Percentiles rank a stretch among this genome's conserved stretches.
phyloP scores from a whole-genome alignment of 73 alveolate species.

The Breviolum minutum region DNA sequence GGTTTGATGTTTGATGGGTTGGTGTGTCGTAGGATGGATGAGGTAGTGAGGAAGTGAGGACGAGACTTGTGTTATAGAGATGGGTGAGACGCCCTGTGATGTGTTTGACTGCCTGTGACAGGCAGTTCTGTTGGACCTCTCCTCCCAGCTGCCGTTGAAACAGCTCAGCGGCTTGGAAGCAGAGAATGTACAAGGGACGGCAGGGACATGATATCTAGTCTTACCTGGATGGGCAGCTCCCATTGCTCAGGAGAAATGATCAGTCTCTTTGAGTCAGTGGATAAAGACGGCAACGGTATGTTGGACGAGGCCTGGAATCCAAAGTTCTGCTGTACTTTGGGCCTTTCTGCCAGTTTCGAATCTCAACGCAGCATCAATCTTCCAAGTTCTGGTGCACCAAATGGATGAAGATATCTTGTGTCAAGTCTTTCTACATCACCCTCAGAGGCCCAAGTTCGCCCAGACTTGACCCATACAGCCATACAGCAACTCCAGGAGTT shows the following conservation, averaged over 20 bases:
- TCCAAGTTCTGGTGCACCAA: background rate
- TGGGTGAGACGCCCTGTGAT: background rate
- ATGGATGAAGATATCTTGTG: background rate
- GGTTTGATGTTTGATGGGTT: background rate
- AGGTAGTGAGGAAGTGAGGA: background rate
- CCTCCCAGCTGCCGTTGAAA: conserved; percentile 92
- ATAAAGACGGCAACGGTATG: conserved; percentile 88
- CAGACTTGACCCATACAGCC: too few relatives aligned
- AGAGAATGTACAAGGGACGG: background rate
- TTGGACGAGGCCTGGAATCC: conserved; percentile 17
- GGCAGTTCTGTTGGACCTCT: conserved; percentile 86
- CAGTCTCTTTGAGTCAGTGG: conserved; percentile 81
- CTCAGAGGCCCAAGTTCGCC: background rate
- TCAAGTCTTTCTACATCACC: background rate
- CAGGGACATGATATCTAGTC: background rate
- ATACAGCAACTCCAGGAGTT: too few relatives aligned
- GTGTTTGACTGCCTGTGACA: background rate
- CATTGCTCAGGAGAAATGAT: conserved; percentile 57
- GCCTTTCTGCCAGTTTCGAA: too few relatives aligned
- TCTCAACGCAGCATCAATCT: too few relatives aligned
- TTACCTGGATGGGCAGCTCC: background rate
- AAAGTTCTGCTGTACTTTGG: background rate
- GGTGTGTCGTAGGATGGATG: background rate
- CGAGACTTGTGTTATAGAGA: background rate
- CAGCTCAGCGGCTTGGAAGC: conserved; percentile 61